Conservation (phyloP, 2,329 filamentous ascomycete genomes). For the Leptographium wingfieldii region DNA sequence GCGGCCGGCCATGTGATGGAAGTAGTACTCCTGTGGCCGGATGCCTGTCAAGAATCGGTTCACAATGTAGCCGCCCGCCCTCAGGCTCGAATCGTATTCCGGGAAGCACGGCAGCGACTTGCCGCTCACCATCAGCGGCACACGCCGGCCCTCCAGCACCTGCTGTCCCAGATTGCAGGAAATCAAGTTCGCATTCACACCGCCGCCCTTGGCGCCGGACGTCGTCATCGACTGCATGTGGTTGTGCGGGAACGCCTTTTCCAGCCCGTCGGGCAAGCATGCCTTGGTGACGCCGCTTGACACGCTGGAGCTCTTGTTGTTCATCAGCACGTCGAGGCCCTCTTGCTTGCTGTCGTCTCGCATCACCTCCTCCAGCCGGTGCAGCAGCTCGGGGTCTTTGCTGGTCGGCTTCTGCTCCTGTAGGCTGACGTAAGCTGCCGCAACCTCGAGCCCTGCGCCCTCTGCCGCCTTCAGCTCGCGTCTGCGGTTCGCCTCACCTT, state of each 20-base stretch:
- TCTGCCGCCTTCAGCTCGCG: conserved; percentile 56
- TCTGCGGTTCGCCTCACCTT: conserved; percentile 61
- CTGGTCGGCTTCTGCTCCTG: conserved; percentile 48
- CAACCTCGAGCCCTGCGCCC: conserved; percentile 62
- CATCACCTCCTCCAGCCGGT: conserved; percentile 75
- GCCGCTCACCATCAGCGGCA: conserved; percentile 94
- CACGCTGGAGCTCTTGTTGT: conserved; percentile 53
- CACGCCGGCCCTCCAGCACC: conserved; percentile 85
- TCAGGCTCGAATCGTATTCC: conserved; percentile 77
- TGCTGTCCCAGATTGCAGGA: conserved; percentile 97
- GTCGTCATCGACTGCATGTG: conserved; percentile 99
- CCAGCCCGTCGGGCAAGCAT: conserved; percentile 70
- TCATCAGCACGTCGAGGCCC: conserved; percentile 80
- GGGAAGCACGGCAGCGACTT: conserved; percentile 92
- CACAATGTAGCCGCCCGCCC: conserved; percentile 86
- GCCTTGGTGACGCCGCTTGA: conserved; percentile 66
- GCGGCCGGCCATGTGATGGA: conserved; percentile 98
- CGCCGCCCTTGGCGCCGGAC: conserved; percentile 85
- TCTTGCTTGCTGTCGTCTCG: conserved; percentile 86
- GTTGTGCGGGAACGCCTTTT: conserved; percentile 89
- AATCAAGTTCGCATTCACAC: conserved; percentile 93
- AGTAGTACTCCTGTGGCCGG: conserved; percentile 94
- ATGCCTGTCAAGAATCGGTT: conserved; percentile 97
- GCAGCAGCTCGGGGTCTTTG: conserved; percentile 57
- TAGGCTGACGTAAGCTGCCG: conserved; percentile 79